A percentile compares a stretch with the other conserved stretches of the same genome.
Conservation (phyloP, 1,139 yeast genomes). For the Candida glucosophila region DNA sequence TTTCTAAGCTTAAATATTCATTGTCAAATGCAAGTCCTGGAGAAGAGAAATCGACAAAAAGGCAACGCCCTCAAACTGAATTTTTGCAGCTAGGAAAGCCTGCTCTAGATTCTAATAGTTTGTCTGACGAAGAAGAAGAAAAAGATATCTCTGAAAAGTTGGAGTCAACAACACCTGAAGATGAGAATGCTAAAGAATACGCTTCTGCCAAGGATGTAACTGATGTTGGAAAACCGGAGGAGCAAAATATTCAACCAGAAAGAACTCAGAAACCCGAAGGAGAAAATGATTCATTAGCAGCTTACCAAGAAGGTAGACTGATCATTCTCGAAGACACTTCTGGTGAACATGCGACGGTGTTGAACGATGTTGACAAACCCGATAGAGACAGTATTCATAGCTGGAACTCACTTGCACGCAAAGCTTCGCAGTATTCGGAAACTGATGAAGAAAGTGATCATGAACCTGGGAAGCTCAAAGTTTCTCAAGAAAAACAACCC, state of each 20-base stretch:
- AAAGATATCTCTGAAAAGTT: conserved; percentile 1
- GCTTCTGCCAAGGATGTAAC: conserved; percentile 1
- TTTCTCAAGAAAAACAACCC: background rate
- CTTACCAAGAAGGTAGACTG: conserved; percentile 65
- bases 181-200: background rate
- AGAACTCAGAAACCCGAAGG: conserved; percentile 1
- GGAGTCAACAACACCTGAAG: conserved; percentile 2
- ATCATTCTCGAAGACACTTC: conserved; percentile 71
- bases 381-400: conserved; percentile 22
- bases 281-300: conserved; percentile 20
- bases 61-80: conserved; percentile 34
- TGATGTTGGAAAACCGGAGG: conserved; percentile 3
- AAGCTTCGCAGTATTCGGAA: conserved; percentile 24
- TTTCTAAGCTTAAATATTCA: conserved; percentile 20
- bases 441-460: conserved; percentile 5
- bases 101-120: too few species aligned
- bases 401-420: conserved; percentile 29
- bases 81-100: conserved; percentile 34
- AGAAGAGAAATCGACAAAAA: conserved; percentile 15
- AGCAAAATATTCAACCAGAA: conserved; percentile 5
- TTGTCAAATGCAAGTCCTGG: conserved; percentile 18
- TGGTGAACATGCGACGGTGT: conserved; percentile 51
- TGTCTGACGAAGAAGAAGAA: conserved; percentile 3
- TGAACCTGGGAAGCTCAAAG: background rate
- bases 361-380: conserved; percentile 1